These are phyloP conservation scores for Eucalyptus polybractea DNA, from an alignment of 345 rosid genomes.

Conservation along the genomic window DNA sequence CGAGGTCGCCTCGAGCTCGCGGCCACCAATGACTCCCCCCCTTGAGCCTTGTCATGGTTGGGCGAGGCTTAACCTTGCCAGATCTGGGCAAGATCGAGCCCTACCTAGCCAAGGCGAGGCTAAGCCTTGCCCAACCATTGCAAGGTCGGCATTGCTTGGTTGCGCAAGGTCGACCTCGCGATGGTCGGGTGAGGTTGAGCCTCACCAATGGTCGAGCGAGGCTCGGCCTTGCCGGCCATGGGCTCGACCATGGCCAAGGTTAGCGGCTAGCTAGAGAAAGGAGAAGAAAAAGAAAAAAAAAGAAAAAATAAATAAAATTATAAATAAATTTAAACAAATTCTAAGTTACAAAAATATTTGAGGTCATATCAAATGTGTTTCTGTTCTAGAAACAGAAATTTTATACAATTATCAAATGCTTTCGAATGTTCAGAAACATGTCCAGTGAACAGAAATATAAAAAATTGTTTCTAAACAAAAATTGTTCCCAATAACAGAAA, in stretches of 20 bases:
- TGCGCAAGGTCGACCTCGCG: rapidly evolving
- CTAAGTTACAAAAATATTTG: no score
- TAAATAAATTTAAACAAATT: no score
- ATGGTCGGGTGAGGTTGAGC: no score
- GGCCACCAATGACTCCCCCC: rapidly evolving
- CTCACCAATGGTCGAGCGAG: no score
- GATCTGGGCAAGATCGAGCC: no score
- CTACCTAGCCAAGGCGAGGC: no score
- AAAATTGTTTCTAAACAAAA: no score
- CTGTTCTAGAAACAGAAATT: rapidly evolving
- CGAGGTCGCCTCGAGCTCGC: rapidly evolving
- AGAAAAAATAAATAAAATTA: rapidly evolving
- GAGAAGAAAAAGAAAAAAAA: no score
- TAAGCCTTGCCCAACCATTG: no score
- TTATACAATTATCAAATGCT: rapidly evolving
- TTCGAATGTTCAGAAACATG: rapidly evolving
- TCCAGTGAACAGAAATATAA: rapidly evolving
- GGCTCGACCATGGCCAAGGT: no score
- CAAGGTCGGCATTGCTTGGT: rapidly evolving
- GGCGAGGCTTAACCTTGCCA: no score
- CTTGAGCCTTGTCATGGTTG: rapidly evolving
- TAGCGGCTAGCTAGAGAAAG: no score
- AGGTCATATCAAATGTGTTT: rapidly evolving
- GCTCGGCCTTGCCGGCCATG: rapidly evolving
- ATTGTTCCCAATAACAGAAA: rapidly evolving